Evolutionary conservation across 768 basidiomycete species (phyloP), one percentile per base, ranked within the genome.

Genomic region (Phylloporus sp.): DNA sequence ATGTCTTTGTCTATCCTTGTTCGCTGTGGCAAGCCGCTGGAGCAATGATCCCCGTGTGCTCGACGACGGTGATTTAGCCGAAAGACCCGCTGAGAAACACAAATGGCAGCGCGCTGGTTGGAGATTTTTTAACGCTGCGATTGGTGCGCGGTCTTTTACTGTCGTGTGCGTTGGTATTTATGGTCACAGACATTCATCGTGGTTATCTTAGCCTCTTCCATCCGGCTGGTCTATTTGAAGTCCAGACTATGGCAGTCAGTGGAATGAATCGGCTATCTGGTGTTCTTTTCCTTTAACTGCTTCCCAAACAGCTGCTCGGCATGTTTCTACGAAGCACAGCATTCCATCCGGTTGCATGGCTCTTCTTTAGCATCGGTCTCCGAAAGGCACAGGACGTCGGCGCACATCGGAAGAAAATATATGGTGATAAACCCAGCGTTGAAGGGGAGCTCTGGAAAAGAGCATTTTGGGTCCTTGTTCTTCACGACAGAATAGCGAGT

Each of bases 371-470:
- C 53, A 73, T 73, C 49, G 90, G 73, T 22, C 69, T 77, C 41
- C 81, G 76, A 42, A 88, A 86, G 62, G 80, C 80, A 24, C 79
- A 86, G 66, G 90, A 92, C 57, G 75, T 88, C 4, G 91, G 91
- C 23, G 84, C 84, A 6, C 91, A 93, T 60, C 76, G 84, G 43
- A 82, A 74, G 61, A 81, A 76, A 57, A 73, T 78, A 1, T 86
- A 87, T 50, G 70, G 71, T 4, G 59, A 63, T 6, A 68, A 66
- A 54, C 72, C 77, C 7, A 76, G 70, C 59, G 56, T 77, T 47
- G 82, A 87, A 38, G 78, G 81, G 32, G 88, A 91, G 56, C 72
- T 87, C 15, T 89, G 85, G 80, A 90, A 87, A 63, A 80, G 91
- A 24, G 83, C 82, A 0, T 89, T 91, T 62, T 90, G 86, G 87